Percentiles rank a stretch among this genome's conserved stretches.
Evolutionary conservation across 2,329 filamentous ascomycete species (phyloP).

Genomic region (Alternaria atra): DNA sequence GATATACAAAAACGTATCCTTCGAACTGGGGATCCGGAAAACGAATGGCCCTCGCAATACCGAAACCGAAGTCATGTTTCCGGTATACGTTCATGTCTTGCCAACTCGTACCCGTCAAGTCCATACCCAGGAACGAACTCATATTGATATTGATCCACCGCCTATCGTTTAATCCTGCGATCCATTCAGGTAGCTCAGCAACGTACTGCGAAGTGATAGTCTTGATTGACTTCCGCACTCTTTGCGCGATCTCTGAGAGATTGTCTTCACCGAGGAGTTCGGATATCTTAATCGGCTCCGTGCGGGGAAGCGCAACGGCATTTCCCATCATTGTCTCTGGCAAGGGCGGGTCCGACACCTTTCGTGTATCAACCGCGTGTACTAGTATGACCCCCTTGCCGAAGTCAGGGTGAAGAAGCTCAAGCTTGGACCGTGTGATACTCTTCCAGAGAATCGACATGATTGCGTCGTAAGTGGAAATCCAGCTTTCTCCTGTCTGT

Average conservation of each 20-base stretch:
- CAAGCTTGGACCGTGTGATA: slow-evolving; percentile 28
- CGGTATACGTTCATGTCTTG: slow-evolving; percentile 33
- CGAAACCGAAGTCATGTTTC: slow-evolving; percentile 45
- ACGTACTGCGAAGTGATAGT: slow-evolving; percentile 29
- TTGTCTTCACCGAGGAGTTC: slow-evolving; percentile 16
- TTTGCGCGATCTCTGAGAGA: slow-evolving; percentile 27
- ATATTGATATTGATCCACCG: slow-evolving; percentile 32
- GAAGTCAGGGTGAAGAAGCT: slow-evolving; percentile 25
- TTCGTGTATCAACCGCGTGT: slow-evolving; percentile 36
- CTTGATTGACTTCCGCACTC: slow-evolving; percentile 33
- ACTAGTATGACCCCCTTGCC: slow-evolving; percentile 18
- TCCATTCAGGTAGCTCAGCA: slow-evolving; percentile 29
- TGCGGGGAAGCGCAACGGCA: slow-evolving; percentile 26
- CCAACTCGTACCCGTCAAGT: slow-evolving; percentile 39
- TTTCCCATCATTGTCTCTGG: slow-evolving; percentile 33
- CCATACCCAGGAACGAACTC: slow-evolving; percentile 36
- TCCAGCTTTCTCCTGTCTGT: slow-evolving; percentile 16
- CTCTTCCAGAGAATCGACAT: slow-evolving; percentile 35
- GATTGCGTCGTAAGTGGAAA: slow-evolving; percentile 41
- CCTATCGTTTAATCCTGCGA: slow-evolving; percentile 31
- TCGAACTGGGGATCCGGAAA: slow-evolving; percentile 28
- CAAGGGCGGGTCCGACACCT: slow-evolving; percentile 29
- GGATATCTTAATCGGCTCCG: slow-evolving; percentile 18
- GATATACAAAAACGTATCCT: slow-evolving; percentile 28
- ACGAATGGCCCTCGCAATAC: slow-evolving; percentile 24